Conservation (phyloP, 352 stramenopile species). For the Phytophthora hybrid region DNA sequence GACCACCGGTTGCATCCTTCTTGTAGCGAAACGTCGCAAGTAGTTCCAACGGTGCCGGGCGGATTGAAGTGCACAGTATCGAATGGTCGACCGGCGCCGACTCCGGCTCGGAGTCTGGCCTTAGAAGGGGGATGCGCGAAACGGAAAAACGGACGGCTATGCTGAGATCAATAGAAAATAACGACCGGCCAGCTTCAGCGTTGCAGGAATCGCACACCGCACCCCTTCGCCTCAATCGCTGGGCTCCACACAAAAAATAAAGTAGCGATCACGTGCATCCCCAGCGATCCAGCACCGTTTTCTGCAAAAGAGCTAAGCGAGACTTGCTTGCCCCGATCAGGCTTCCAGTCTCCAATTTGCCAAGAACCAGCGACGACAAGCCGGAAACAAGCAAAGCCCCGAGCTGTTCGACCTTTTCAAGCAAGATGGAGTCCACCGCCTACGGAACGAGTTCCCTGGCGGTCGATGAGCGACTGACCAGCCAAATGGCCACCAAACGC, state of each 20-base stretch:
- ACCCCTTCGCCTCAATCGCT: slow-evolving; percentile 8
- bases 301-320: slow-evolving; percentile 1
- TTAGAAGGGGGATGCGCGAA: neutral
- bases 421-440: slow-evolving; percentile 37
- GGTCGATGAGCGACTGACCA: slow-evolving; percentile 33
- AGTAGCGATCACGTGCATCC: neutral
- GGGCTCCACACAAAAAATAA: slow-evolving; percentile 3
- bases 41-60: neutral
- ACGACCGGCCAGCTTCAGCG: slow-evolving; percentile 8
- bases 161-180: slow-evolving; percentile 21
- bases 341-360: slow-evolving; percentile 31
- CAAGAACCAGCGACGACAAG: slow-evolving; percentile 7
- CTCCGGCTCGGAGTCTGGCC: neutral
- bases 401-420: neutral
- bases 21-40: neutral
- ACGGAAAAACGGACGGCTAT: slow-evolving; percentile 11
- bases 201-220: neutral
- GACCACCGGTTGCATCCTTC: neutral
- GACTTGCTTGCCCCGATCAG: slow-evolving; percentile 3
- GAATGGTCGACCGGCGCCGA: neutral
- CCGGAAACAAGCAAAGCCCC: neutral
- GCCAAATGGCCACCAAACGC: slow-evolving; percentile 13
- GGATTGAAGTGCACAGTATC: neutral
- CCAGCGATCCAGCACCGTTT: neutral
- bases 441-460: slow-evolving; percentile 51